Conservation (phyloP, 108 stramenopile genomes). For the Skeletonema potamos region DNA sequence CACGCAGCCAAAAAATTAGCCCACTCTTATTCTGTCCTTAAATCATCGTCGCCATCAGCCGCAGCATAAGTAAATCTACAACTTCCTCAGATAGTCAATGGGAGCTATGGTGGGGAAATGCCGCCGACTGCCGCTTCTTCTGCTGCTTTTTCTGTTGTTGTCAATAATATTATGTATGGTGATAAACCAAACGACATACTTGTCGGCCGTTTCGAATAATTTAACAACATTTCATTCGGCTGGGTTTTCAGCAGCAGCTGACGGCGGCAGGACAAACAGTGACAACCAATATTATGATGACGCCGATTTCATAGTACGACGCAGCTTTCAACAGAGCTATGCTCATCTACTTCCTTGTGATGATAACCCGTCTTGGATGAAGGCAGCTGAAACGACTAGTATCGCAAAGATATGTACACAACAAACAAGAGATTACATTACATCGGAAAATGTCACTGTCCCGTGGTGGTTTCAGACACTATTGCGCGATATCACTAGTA, state of each 20-base stretch:
- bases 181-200: neutral
- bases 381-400: neutral
- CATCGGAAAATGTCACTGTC: neutral
- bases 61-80: no score
- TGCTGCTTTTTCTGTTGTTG: neutral
- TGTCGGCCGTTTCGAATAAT: neutral
- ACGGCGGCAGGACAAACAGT: neutral
- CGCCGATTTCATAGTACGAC: slow-evolving; percentile 35
- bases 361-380: neutral
- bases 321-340: slow-evolving; percentile 27
- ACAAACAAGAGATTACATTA: slow-evolving; percentile 8
- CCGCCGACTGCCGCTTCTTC: neutral
- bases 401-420: slow-evolving; percentile 12
- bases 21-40: no score
- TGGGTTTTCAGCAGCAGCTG: neutral
- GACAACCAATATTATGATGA: slow-evolving; percentile 13
- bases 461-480: slow-evolving; percentile 67
- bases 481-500: slow-evolving; percentile 30
- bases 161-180: neutral
- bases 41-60: no score
- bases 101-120: no score
- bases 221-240: no score
- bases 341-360: slow-evolving; percentile 37
- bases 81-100: no score
- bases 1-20: no score